phyloP scores from a whole-genome alignment of 768 basidiomycete genomes.

The Termitomyces heimii region DNA sequence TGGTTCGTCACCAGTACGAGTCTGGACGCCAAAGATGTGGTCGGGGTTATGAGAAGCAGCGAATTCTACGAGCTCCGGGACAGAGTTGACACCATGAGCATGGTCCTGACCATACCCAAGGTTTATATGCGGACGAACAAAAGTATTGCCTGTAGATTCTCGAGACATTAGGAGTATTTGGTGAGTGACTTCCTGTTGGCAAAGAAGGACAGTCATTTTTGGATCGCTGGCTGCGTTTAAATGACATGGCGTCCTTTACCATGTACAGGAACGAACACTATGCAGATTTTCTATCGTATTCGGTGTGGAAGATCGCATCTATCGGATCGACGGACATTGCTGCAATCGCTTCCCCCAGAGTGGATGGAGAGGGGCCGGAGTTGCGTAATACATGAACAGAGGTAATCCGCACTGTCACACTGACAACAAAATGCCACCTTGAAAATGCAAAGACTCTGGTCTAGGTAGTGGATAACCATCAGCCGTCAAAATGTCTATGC shows the following conservation, averaged over 20 bases:
- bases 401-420: background rate
- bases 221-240: conserved; percentile 5
- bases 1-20: conserved; percentile 16
- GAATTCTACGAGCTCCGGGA: conserved; percentile 33
- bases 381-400: background rate
- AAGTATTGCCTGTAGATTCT: conserved; percentile 18
- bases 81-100: conserved; percentile 23
- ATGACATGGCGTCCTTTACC: conserved; percentile 1
- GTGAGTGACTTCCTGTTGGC: background rate
- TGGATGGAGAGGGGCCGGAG: background rate
- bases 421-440: background rate
- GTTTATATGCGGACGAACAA: conserved; percentile 31
- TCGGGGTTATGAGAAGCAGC: conserved; percentile 26
- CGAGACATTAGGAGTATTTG: conserved; percentile 13
- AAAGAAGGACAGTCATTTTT: background rate
- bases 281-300: background rate
- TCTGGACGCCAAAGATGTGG: conserved; percentile 30
- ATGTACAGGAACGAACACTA: background rate
- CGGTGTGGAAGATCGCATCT: background rate
- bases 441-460: background rate
- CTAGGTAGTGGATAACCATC: background rate
- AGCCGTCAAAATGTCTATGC: background rate
- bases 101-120: conserved; percentile 23
- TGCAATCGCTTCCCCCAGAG: background rate
- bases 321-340: background rate